Base-by-base conservation (phyloP, 768 basidiomycete species). In the Rhodotorula diobovata region DNA sequence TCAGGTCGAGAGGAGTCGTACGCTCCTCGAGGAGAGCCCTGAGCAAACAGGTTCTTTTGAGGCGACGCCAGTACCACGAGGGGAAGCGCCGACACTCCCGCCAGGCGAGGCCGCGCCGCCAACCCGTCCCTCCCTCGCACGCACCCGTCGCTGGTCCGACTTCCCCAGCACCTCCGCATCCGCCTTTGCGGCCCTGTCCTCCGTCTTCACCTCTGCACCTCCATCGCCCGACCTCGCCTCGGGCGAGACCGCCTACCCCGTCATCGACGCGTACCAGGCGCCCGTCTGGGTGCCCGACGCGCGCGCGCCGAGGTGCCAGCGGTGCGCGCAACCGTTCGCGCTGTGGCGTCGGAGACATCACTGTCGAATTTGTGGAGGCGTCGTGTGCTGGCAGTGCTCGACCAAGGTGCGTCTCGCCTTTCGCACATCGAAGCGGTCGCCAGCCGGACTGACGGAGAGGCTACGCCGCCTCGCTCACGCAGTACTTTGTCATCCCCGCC, bases 271-370 rank as follows among this genome's bases (percentile, higher is more conserved):
- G 79, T 95, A 92, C 82, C 86, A 92, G 2, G 93, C 93, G 10
- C 89, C 93, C 0, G 86, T 95, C 35, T 96, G 93, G 93, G 88
- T 94, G 41, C 91, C 93, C 0, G 91, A 96, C 77, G 85, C 86
- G 69, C 90, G 85, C 79, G 88, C 90, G n/a, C 85, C 86, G 64
- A 83, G 84, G 32, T 96, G 93, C 78, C 93, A 92, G 91, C 84
- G 89, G 18, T 96, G 93, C 77, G 86, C 86, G 11, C 82, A 85
- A 53, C 84, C 90, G 60, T 99, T 99, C 81, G 91, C 92, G 1
- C 86, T 93, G 4, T 97, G 92, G 91, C 82, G 94, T 63, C 83
- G 96, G 73, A 96, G 94, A 80, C 96, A 99, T 77, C 96, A 99
- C 79, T 99, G 96, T 81, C 87, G 96, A 21, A 93, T 98, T 80